These are phyloP conservation scores for Trichoderma guizhouense DNA, from an alignment of 2,329 filamentous ascomycete species.

Conservation along the genomic window DNA sequence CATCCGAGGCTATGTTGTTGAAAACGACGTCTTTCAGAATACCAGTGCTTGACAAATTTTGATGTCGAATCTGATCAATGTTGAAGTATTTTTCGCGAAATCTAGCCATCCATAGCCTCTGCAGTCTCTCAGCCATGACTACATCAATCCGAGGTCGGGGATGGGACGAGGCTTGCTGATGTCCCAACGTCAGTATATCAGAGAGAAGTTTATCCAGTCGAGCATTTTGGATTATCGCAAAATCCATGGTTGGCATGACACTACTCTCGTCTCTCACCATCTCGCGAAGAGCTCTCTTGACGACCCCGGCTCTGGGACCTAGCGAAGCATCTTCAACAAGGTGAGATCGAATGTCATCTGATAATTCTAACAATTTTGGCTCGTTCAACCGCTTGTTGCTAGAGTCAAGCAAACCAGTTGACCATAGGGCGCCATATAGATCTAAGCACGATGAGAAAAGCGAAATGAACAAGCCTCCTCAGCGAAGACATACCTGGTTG, in stretches of 20 bases:
- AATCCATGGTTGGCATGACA: constrained; percentile 33
- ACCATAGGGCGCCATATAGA: background rate
- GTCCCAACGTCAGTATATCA: constrained; percentile 36
- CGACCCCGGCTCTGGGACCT: constrained; percentile 33
- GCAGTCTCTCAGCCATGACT: constrained; percentile 37
- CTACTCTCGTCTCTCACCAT: constrained; percentile 39
- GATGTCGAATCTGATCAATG: constrained; percentile 44
- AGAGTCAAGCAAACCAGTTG: background rate
- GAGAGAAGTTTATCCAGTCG: constrained; percentile 45
- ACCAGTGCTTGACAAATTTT: constrained; percentile 35
- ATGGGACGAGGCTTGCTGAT: constrained; percentile 27
- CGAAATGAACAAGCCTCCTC: too few relatives aligned
- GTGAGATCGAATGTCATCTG: constrained; percentile 39
- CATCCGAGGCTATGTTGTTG: constrained; percentile 29
- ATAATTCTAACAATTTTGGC: constrained; percentile 36
- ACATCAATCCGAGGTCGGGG: constrained; percentile 34
- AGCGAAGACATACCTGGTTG: background rate
- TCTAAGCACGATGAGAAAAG: background rate
- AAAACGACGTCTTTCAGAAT: constrained; percentile 42
- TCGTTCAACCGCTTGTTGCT: constrained; percentile 8
- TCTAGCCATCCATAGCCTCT: constrained; percentile 42
- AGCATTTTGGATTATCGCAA: constrained; percentile 38
- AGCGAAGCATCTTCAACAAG: constrained; percentile 32
- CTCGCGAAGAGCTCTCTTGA: constrained; percentile 40
- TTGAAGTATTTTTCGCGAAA: constrained; percentile 45